Conservation (phyloP, 2,329 filamentous ascomycete genomes). For the Aspergillus unguis region DNA sequence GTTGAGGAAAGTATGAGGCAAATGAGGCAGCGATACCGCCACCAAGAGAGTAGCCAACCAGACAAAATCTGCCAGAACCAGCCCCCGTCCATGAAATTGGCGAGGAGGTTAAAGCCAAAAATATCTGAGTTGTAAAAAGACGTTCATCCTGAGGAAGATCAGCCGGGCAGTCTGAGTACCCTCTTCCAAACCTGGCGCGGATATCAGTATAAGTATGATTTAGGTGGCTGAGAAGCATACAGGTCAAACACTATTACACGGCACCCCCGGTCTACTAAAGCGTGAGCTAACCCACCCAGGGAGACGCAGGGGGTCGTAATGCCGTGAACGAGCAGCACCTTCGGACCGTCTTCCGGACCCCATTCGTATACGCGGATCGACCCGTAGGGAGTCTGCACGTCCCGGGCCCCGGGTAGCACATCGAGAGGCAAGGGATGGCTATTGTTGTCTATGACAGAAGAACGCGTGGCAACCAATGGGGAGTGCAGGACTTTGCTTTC, state of each 20-base stretch:
- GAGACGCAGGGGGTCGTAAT: constrained; percentile 75
- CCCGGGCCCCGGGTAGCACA: constrained; percentile 59
- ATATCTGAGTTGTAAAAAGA: constrained; percentile 69
- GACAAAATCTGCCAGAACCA: constrained; percentile 56
- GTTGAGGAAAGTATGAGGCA: constrained; percentile 63
- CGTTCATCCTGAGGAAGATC: constrained; percentile 69
- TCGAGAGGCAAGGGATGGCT: constrained; percentile 64
- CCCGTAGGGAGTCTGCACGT: constrained; percentile 63
- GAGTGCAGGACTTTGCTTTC: constrained; percentile 30
- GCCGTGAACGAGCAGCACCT: constrained; percentile 73
- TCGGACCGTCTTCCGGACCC: constrained; percentile 68
- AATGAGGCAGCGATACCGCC: constrained; percentile 71
- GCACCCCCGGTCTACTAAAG: constrained; percentile 63
- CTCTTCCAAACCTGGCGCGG: constrained; percentile 55
- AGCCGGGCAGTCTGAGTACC: constrained; percentile 68
- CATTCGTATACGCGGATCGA: constrained; percentile 74
- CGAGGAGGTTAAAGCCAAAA: constrained; percentile 68
- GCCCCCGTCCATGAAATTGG: constrained; percentile 62
- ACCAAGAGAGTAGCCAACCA: constrained; percentile 77
- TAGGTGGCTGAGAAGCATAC: constrained; percentile 24
- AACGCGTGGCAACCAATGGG: constrained; percentile 33
- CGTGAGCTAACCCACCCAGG: constrained; percentile 63
- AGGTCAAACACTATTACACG: constrained; percentile 75
- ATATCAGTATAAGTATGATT: neutral
- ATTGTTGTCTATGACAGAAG: constrained; percentile 36